phyloP scores from a whole-genome alignment of 2,329 filamentous ascomycete species.

The Hirsutella rhossiliensis region DNA sequence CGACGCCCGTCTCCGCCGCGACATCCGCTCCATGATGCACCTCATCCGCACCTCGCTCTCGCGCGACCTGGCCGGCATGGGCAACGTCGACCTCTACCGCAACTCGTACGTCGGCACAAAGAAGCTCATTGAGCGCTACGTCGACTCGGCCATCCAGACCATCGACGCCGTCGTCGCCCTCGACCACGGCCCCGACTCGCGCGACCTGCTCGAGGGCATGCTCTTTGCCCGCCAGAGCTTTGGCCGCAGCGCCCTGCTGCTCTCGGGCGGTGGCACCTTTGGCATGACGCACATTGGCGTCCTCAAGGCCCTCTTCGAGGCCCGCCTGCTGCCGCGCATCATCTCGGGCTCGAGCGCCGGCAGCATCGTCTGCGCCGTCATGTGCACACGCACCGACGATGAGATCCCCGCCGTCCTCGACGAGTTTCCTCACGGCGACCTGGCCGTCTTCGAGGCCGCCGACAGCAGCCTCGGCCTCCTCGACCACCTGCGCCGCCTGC shows the following conservation, averaged over 20 bases:
- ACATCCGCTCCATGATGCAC: slow-evolving; percentile 67
- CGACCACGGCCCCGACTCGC: slow-evolving; percentile 44
- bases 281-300: slow-evolving; percentile 90
- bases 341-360: slow-evolving; percentile 82
- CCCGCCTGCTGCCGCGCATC: slow-evolving; percentile 66
- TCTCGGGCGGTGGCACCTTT: slow-evolving; percentile 81
- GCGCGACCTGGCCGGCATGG: slow-evolving; percentile 77
- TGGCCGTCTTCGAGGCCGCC: slow-evolving; percentile 64
- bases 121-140: slow-evolving; percentile 74
- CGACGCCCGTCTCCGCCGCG: slow-evolving; percentile 56
- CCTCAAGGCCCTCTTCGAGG: slow-evolving; percentile 67
- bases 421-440: slow-evolving; percentile 65
- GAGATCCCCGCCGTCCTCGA: slow-evolving; percentile 61
- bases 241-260: slow-evolving; percentile 68
- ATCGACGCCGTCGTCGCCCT: slow-evolving; percentile 58
- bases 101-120: slow-evolving; percentile 83
- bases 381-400: slow-evolving; percentile 67
- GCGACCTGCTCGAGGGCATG: slow-evolving; percentile 53
- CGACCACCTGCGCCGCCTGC: slow-evolving; percentile 56
- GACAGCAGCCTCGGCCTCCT: slow-evolving; percentile 48
- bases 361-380: slow-evolving; percentile 71
- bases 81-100: slow-evolving; percentile 67
- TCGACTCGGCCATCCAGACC: slow-evolving; percentile 64
- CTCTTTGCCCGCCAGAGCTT: slow-evolving; percentile 66
- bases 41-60: slow-evolving; percentile 70